Evolutionary conservation across 371 early-diverging fungal species (phyloP), one percentile per base, ranked within the genome.

Genomic region (Mucor mucedo): DNA sequence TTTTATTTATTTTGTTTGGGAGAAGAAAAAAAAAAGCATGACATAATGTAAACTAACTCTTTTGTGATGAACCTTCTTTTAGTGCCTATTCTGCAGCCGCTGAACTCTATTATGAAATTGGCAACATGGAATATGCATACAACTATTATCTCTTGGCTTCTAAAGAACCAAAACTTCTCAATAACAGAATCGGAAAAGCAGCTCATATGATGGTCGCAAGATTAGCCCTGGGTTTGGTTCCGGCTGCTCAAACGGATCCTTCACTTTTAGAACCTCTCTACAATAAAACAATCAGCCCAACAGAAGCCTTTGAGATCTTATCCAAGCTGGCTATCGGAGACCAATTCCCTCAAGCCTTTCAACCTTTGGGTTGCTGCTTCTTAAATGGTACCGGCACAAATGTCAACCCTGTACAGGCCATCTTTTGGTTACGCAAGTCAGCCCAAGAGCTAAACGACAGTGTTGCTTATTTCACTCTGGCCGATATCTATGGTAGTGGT

Each of bases 41-140:
- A 21, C 21, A 21, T 21, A 21, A 21, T 21, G 21, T 21, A 21
- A 21, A 21, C 21, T 21, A 21, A 21, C 21, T 21, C 21, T 21
- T 21, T 21, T 21, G 21, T 21, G 21, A 21, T 21, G 21, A 21
- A 21, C 21, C 54, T 32, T 38, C 27, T 14, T 40, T 7, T 63
- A 81, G 82, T 61, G 82, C 79, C 44, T 71, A 72, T n/a, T 75
- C 77, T 70, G 82, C 82, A 10, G 66, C 72, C 21, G 82, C 77
- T 47, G 77, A 78, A 63, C 44, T 78, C 3, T 75, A 72, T 45
- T 78, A 78, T 40, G 59, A 66, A 47, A 55, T 76, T 30, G 72
- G 69, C 11, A 68, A 70, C 13, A 71, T 71, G 60, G 69, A 78
- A 40, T 66, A 68, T 21, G 82, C 82, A 9, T 81, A 73, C 59